Conservation (phyloP, 2,329 filamentous ascomycete species). For the Metarhizium rileyi region DNA sequence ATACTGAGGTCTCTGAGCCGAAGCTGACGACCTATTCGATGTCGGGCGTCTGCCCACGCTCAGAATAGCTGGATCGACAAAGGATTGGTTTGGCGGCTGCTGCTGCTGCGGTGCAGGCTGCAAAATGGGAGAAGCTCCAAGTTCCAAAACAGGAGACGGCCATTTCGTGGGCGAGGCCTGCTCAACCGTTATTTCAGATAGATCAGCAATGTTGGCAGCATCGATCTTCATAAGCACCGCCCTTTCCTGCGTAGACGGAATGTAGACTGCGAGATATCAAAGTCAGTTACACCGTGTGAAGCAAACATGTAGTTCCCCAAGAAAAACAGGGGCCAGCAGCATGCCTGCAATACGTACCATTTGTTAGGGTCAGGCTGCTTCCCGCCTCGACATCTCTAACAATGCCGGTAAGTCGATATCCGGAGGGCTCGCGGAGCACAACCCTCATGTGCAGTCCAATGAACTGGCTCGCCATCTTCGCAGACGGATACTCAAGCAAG, state of each 20-base stretch:
- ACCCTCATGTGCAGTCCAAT: conserved; percentile 69
- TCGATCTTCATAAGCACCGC: conserved; percentile 34
- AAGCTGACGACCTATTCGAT: conserved; percentile 17
- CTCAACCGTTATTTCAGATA: conserved; percentile 29
- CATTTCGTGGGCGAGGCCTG: conserved; percentile 18
- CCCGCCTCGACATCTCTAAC: conserved; percentile 60
- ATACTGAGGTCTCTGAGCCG: conserved; percentile 3
- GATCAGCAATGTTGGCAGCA: conserved; percentile 34
- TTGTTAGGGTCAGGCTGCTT: conserved; percentile 57
- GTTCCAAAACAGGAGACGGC: conserved; percentile 15
- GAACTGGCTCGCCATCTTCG: conserved; percentile 49
- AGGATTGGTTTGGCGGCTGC: conserved; percentile 31
- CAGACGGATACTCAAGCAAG: not conserved
- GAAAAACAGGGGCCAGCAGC: not conserved
- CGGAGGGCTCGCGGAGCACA: conserved; percentile 56
- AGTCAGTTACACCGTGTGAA: not conserved
- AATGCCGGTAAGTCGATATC: conserved; percentile 56
- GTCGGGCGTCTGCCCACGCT: conserved; percentile 47
- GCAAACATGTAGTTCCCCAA: not conserved
- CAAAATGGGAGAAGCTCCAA: conserved; percentile 1
- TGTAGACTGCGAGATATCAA: conserved; percentile 23
- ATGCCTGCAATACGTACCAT: conserved; percentile 45
- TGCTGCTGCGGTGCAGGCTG: conserved; percentile 17
- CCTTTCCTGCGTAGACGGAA: conserved; percentile 32
- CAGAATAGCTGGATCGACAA: conserved; percentile 76